These are phyloP conservation scores for Neurospora sp. DNA, from an alignment of 495 filamentous ascomycete genomes.

Conservation along the genomic window DNA sequence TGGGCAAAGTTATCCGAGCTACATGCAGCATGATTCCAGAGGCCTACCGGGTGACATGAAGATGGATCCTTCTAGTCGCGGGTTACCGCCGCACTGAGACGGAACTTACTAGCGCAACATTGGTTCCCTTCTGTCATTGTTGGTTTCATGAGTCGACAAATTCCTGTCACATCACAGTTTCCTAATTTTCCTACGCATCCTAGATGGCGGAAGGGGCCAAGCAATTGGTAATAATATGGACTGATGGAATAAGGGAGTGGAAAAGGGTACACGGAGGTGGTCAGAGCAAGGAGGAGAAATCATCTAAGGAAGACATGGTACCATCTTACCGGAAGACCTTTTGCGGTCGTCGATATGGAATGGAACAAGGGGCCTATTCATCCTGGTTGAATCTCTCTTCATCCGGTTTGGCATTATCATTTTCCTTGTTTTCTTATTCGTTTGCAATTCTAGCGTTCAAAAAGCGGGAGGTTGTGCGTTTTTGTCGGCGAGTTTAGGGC, in stretches of 20 bases:
- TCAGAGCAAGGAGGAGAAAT: background rate
- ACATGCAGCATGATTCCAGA: slow-evolving; percentile 2
- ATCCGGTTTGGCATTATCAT: background rate
- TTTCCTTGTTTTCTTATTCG: background rate
- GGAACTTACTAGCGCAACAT: background rate
- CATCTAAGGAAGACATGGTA: background rate
- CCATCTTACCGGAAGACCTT: background rate
- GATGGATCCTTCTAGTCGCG: slow-evolving; percentile 5
- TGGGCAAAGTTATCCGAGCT: slow-evolving; percentile 3
- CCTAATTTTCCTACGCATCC: background rate
- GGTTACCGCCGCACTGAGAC: slow-evolving; percentile 5
- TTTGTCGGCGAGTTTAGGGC: background rate
- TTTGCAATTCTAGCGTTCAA: background rate
- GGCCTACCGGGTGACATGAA: slow-evolving; percentile 2
- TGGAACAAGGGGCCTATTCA: background rate
- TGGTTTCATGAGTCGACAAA: background rate
- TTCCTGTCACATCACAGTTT: background rate
- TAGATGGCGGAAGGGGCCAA: background rate
- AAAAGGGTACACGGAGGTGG: background rate
- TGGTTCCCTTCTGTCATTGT: background rate
- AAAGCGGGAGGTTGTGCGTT: background rate
- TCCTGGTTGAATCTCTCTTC: background rate
- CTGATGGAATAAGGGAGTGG: background rate
- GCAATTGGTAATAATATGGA: background rate
- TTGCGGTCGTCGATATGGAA: background rate